phyloP scores from a whole-genome alignment of 1,139 yeast genomes.

The Candida sp. region DNA sequence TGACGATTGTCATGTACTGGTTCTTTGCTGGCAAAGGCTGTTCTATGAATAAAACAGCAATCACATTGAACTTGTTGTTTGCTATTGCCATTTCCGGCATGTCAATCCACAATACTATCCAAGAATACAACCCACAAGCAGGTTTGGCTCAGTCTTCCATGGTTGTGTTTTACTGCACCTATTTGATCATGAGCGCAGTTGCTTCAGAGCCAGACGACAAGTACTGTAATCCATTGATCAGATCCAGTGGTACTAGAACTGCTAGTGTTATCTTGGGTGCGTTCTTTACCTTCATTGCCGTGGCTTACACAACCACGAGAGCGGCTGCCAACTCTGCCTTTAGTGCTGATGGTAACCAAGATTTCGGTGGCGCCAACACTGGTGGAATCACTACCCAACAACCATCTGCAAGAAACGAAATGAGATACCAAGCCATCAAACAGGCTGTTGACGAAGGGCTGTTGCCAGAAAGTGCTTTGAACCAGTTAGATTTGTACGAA shows the following conservation, averaged over 20 bases:
- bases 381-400: constrained; percentile 43
- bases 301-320: constrained; percentile 96
- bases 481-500: constrained; percentile 66
- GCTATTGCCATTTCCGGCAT: constrained; percentile 66
- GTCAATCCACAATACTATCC: constrained; percentile 83
- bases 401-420: constrained; percentile 66
- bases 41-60: constrained; percentile 89
- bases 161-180: constrained; percentile 95
- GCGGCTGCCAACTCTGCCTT: constrained; percentile 88
- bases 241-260: constrained; percentile 91
- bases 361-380: constrained; percentile 7
- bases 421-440: constrained; percentile 86
- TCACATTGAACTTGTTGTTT: constrained; percentile 73
- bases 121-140: constrained; percentile 92
- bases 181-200: constrained; percentile 91
- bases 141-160: constrained; percentile 97
- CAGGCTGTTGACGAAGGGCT: constrained; percentile 97
- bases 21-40: constrained; percentile 89
- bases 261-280: constrained; percentile 91
- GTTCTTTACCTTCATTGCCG: constrained; percentile 89
- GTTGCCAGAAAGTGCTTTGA: constrained; percentile 89
- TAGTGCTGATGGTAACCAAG: constrained; percentile 21
- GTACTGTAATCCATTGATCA: constrained; percentile 86
- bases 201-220: constrained; percentile 97
- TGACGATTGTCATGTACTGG: constrained; percentile 81